Conservation (phyloP, 2,329 filamentous ascomycete genomes). For the Neofusicoccum sp. region DNA sequence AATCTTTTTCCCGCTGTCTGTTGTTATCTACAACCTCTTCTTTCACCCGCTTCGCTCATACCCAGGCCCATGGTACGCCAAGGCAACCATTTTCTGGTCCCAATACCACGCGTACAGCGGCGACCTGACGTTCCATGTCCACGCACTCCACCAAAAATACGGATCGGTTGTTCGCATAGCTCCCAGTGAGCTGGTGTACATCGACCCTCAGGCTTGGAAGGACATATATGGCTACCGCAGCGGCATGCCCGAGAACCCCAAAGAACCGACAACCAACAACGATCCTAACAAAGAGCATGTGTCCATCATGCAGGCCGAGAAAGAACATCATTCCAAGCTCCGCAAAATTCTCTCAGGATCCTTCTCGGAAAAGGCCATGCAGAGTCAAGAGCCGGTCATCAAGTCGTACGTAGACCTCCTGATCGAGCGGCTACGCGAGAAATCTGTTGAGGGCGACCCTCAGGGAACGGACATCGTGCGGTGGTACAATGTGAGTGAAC, state of each 20-base stretch:
- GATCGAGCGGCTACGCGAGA: background rate
- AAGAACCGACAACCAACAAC: background rate
- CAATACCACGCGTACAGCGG: slow-evolving; percentile 17
- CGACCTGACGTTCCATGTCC: background rate
- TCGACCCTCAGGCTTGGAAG: slow-evolving; percentile 39
- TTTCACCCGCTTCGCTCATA: slow-evolving; percentile 5
- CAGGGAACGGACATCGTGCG: background rate
- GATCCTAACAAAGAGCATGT: slow-evolving; percentile 16
- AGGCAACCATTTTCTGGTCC: slow-evolving; percentile 28
- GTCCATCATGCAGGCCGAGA: background rate
- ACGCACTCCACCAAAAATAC: background rate
- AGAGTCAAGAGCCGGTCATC: background rate
- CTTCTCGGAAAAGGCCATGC: background rate
- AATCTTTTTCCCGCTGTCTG: too few species aligned
- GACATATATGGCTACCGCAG: slow-evolving; percentile 4
- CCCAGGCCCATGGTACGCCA: slow-evolving; percentile 1
- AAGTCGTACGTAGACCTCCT: background rate
- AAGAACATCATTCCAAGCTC: background rate
- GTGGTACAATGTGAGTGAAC: background rate
- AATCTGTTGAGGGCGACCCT: background rate
- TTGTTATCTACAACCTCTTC: slow-evolving; percentile 10
- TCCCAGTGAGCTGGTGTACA: slow-evolving; percentile 45
- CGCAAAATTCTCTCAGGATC: background rate
- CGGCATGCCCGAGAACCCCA: background rate
- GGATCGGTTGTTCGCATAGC: slow-evolving; percentile 37